These are phyloP conservation scores for Trichoderma atrobrunneum DNA, from an alignment of 2,329 filamentous ascomycete species.

Conservation along the genomic window DNA sequence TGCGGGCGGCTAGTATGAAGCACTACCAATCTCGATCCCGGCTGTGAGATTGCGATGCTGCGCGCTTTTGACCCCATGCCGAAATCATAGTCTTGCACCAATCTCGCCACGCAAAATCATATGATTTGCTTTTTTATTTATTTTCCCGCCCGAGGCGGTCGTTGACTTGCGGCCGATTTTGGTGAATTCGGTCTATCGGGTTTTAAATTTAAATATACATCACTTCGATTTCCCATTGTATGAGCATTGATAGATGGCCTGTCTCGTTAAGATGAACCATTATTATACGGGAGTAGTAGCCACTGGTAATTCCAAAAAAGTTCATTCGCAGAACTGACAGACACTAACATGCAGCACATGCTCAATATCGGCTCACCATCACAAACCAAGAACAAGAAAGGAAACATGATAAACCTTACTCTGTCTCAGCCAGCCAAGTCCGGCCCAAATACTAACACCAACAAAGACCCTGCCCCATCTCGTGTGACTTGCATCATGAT, in stretches of 20 bases:
- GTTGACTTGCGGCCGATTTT: background rate
- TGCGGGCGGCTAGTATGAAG: conserved; percentile 11
- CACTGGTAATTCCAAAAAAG: too few species aligned
- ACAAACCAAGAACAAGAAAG: background rate
- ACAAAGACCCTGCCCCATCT: background rate
- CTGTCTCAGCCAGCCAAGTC: background rate
- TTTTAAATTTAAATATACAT: background rate
- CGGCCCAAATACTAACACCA: background rate
- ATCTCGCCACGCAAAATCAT: conserved; percentile 6
- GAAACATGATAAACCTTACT: background rate
- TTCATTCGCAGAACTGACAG: too few species aligned
- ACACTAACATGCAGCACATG: background rate
- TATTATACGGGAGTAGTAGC: too few species aligned
- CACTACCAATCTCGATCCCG: conserved; percentile 14
- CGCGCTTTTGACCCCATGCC: conserved; percentile 1
- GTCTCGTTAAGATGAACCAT: background rate
- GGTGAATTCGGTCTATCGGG: background rate
- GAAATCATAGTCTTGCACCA: background rate
- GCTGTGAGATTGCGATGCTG: conserved; percentile 15
- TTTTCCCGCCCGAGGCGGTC: background rate
- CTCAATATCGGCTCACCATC: background rate
- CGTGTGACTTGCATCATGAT: background rate
- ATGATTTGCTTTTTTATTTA: background rate
- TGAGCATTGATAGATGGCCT: background rate
- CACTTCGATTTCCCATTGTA: background rate